Percentiles rank a stretch among this genome's conserved stretches.
phyloP scores from a whole-genome alignment of 108 stramenopile genomes.

The Cyclostephanos invisitatus region DNA sequence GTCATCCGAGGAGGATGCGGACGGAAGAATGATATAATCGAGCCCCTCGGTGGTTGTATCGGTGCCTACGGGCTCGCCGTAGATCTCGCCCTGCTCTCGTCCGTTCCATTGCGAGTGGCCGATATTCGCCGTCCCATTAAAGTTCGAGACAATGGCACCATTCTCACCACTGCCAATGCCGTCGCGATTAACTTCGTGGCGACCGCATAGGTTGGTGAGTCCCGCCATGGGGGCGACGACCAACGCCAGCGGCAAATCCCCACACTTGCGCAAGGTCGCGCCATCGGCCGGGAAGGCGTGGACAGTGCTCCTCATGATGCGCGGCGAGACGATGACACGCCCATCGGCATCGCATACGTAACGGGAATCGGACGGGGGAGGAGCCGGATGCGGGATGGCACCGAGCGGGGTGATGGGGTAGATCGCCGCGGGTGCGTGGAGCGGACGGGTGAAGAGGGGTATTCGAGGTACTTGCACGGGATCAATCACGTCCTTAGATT shows the following conservation, averaged over 20 bases:
- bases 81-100: slow-evolving; percentile 43
- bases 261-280: slow-evolving; percentile 45
- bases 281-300: slow-evolving; percentile 63
- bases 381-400: slow-evolving; percentile 20
- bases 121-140: not conserved
- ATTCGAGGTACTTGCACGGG: slow-evolving; percentile 60
- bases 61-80: slow-evolving; percentile 6
- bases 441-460: slow-evolving; percentile 59
- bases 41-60: not conserved
- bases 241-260: slow-evolving; percentile 62
- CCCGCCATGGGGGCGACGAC: slow-evolving; percentile 62
- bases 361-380: slow-evolving; percentile 65
- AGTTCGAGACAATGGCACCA: not conserved
- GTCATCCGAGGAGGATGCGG: slow-evolving; percentile 15
- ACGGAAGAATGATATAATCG: slow-evolving; percentile 36
- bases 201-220: slow-evolving; percentile 34
- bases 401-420: slow-evolving; percentile 24
- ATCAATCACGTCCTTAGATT: slow-evolving; percentile 50
- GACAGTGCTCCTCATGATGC: slow-evolving; percentile 58
- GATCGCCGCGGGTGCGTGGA: slow-evolving; percentile 49
- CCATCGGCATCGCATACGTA: slow-evolving; percentile 25
- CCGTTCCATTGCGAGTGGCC: slow-evolving; percentile 25
- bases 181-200: not conserved
- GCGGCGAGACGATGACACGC: slow-evolving; percentile 52
- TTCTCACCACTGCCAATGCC: not conserved